Conservation (phyloP, 192 early-diverging fungal genomes). For the Phlyctochytrium planicorne region DNA sequence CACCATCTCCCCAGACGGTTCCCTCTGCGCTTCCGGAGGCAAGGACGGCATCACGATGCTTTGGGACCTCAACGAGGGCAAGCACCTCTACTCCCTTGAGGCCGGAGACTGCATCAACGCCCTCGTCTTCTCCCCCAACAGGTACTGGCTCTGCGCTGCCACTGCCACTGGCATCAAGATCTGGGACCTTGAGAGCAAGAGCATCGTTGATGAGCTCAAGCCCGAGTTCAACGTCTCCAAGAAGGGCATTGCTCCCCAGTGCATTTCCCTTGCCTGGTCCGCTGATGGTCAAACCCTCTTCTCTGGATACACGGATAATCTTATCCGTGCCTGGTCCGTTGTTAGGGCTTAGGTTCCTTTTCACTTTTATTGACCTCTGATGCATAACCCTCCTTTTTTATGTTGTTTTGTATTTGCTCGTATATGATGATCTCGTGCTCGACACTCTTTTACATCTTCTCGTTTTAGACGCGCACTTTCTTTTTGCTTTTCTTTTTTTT, state of each 20-base stretch:
- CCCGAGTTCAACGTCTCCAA: conserved; percentile 52
- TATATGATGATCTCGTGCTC: too few relatives aligned
- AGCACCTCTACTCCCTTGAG: conserved; percentile 99
- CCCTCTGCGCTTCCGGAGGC: conserved; percentile 99
- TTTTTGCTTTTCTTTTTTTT: too few relatives aligned
- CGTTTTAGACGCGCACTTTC: too few relatives aligned
- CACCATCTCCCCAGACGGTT: conserved; percentile 99
- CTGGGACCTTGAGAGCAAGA: conserved; percentile 99
- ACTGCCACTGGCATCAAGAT: conserved; percentile 95
- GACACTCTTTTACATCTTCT: too few relatives aligned
- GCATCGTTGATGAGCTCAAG: conserved; percentile 83
- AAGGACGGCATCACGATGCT: conserved; percentile 99
- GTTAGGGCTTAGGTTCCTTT: too few relatives aligned
- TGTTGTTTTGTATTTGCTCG: too few relatives aligned
- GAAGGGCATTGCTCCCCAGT: conserved; percentile 78
- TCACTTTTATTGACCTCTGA: too few relatives aligned
- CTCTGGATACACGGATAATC: conserved; percentile 96
- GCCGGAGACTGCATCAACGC: conserved; percentile 95
- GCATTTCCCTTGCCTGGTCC: conserved; percentile 97
- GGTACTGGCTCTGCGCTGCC: conserved; percentile 99
- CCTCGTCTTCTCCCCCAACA: conserved; percentile 98
- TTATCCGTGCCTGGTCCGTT: conserved; percentile 59
- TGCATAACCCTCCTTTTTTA: too few relatives aligned
- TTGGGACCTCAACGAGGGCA: conserved; percentile 99
- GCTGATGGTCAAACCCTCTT: conserved; percentile 97